phyloP scores from a whole-genome alignment of 1,139 yeast species.

The Pichia sp. region DNA sequence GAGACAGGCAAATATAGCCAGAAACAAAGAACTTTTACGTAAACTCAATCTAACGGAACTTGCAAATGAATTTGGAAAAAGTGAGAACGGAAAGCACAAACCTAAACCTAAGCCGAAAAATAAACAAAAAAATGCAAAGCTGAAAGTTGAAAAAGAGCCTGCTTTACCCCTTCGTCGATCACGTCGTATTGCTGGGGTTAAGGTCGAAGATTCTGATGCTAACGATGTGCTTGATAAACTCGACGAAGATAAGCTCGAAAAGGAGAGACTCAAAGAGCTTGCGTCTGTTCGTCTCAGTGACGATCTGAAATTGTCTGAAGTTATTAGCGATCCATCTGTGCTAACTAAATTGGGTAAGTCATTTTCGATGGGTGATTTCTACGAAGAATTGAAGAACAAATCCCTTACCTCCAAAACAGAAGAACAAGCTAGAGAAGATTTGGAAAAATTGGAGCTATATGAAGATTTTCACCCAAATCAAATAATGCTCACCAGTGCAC shows the following conservation, averaged over 20 bases:
- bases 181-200: constrained; percentile 61
- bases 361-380: constrained; percentile 78
- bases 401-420: constrained; percentile 38
- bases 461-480: constrained; percentile 64
- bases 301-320: constrained; percentile 56
- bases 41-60: constrained; percentile 43
- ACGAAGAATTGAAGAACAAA: constrained; percentile 43
- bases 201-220: constrained; percentile 40
- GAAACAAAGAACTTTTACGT: constrained; percentile 49
- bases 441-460: constrained; percentile 48
- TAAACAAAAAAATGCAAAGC: constrained; percentile 16
- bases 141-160: constrained; percentile 30
- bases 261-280: constrained; percentile 48
- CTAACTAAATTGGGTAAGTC: constrained; percentile 44
- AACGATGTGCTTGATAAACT: constrained; percentile 15
- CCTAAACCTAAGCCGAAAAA: constrained; percentile 22
- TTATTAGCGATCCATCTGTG: constrained; percentile 34
- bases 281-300: constrained; percentile 58
- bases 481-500: constrained; percentile 63
- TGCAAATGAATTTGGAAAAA: constrained; percentile 35
- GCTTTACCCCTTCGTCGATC: constrained; percentile 57
- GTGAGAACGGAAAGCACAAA: constrained; percentile 11
- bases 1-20: constrained; percentile 57
- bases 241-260: constrained; percentile 36
- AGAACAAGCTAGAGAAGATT: constrained; percentile 46